These are phyloP conservation scores for Monosporascus sp. DNA, from an alignment of 2,329 filamentous ascomycete genomes.

Conservation along the genomic window DNA sequence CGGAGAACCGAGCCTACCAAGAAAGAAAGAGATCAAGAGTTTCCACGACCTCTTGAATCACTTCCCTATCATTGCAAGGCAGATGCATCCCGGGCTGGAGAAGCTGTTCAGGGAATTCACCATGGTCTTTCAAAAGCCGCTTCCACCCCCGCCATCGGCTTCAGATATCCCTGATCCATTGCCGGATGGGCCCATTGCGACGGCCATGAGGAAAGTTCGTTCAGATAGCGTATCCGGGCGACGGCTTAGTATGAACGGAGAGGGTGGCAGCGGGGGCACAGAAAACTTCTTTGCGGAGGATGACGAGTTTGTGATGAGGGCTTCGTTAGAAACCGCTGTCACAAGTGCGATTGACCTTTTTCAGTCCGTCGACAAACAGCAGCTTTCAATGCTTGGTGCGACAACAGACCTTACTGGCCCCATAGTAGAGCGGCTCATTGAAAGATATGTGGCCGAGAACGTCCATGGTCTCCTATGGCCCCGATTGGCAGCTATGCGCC, in stretches of 20 bases:
- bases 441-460: constrained; percentile 90
- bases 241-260: constrained; percentile 30
- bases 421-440: constrained; percentile 87
- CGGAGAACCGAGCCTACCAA: constrained; percentile 45
- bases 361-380: constrained; percentile 91
- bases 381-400: constrained; percentile 83
- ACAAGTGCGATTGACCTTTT: constrained; percentile 93
- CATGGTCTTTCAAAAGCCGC: constrained; percentile 75
- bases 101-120: constrained; percentile 86
- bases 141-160: constrained; percentile 69
- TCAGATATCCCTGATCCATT: constrained; percentile 52
- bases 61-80: constrained; percentile 91
- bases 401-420: constrained; percentile 92
- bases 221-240: constrained; percentile 42
- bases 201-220: constrained; percentile 50
- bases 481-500: constrained; percentile 69
- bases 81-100: constrained; percentile 92
- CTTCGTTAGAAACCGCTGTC: constrained; percentile 84
- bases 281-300: constrained; percentile 75
- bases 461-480: constrained; percentile 88
- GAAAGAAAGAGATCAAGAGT: constrained; percentile 85
- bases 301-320: constrained; percentile 86
- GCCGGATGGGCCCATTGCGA: constrained; percentile 51
- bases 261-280: constrained; percentile 41
- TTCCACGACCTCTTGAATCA: constrained; percentile 86